Conservation (phyloP, 2,329 filamentous ascomycete genomes). For the Cordyceps pruinosa region DNA sequence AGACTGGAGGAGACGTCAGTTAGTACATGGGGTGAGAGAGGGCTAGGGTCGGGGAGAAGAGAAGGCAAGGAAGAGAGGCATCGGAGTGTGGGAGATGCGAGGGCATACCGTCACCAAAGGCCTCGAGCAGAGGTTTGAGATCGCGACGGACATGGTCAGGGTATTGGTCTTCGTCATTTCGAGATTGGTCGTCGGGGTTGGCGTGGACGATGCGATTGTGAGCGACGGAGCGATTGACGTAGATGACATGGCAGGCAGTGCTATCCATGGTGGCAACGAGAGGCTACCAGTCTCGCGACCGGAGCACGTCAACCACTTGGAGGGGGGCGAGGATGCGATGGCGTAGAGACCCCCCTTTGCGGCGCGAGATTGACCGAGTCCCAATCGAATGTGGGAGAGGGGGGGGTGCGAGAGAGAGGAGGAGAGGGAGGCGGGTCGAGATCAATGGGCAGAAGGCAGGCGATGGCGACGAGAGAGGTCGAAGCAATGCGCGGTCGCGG, state of each 20-base stretch:
- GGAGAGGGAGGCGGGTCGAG: not conserved
- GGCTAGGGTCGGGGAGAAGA: slow-evolving; percentile 12
- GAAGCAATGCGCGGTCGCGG: slow-evolving; percentile 3
- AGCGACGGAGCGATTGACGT: slow-evolving; percentile 49
- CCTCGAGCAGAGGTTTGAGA: slow-evolving; percentile 42
- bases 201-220: slow-evolving; percentile 38
- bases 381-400: not conserved
- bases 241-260: slow-evolving; percentile 52
- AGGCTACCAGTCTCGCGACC: slow-evolving; percentile 55
- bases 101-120: slow-evolving; percentile 47
- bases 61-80: slow-evolving; percentile 2
- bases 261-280: slow-evolving; percentile 50
- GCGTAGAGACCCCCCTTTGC: slow-evolving; percentile 9
- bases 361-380: not conserved
- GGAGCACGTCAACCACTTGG: slow-evolving; percentile 47
- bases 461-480: not conserved
- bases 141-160: slow-evolving; percentile 39
- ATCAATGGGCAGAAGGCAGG: not conserved
- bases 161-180: slow-evolving; percentile 17
- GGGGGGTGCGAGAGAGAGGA: not conserved
- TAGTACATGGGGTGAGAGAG: slow-evolving; percentile 11
- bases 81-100: slow-evolving; percentile 13
- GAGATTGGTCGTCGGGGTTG: slow-evolving; percentile 15
- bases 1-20: no score
- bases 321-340: slow-evolving; percentile 13